phyloP scores from a whole-genome alignment of 768 basidiomycete species.

The Leccinum olivaceopallidum region DNA sequence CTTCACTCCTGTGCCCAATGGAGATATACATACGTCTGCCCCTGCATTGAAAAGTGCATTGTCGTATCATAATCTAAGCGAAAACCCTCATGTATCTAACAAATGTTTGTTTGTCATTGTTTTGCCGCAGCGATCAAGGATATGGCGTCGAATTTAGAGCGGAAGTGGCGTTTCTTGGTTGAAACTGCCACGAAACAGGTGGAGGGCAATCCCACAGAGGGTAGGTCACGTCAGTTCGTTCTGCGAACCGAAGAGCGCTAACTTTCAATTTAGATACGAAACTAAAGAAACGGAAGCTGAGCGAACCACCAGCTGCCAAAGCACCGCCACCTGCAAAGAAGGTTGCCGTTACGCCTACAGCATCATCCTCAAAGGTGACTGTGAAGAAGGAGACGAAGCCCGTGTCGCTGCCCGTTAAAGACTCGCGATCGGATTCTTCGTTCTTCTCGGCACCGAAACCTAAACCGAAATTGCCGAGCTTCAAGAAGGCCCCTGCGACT shows the following conservation, averaged over 20 bases:
- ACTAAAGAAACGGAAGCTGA: constrained; percentile 74
- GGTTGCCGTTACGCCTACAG: constrained; percentile 42
- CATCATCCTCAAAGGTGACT: constrained; percentile 30
- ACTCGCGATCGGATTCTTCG: constrained; percentile 82
- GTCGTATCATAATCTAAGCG: constrained; percentile 35
- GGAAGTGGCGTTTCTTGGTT: constrained; percentile 74
- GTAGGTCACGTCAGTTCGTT: constrained; percentile 65
- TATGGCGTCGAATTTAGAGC: constrained; percentile 87
- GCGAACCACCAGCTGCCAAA: constrained; percentile 48
- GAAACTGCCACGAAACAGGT: constrained; percentile 47
- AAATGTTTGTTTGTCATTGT: constrained; percentile 42
- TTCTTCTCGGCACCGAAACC: constrained; percentile 89
- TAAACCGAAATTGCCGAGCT: constrained; percentile 80
- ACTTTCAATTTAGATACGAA: constrained; percentile 46
- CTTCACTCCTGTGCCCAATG: constrained; percentile 23
- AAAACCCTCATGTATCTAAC: constrained; percentile 67
- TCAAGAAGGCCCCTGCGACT: constrained; percentile 70
- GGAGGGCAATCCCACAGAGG: constrained; percentile 53
- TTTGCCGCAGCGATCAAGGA: constrained; percentile 80
- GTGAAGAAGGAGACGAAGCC: constrained; percentile 60
- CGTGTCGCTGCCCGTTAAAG: constrained; percentile 50
- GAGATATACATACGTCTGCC: constrained; percentile 32
- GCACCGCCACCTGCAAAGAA: constrained; percentile 66
- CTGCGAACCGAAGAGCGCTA: constrained; percentile 26
- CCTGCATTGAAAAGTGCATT: constrained; percentile 32